phyloP scores from a whole-genome alignment of 2,329 filamentous ascomycete genomes.

The Aspergillus jensenii region DNA sequence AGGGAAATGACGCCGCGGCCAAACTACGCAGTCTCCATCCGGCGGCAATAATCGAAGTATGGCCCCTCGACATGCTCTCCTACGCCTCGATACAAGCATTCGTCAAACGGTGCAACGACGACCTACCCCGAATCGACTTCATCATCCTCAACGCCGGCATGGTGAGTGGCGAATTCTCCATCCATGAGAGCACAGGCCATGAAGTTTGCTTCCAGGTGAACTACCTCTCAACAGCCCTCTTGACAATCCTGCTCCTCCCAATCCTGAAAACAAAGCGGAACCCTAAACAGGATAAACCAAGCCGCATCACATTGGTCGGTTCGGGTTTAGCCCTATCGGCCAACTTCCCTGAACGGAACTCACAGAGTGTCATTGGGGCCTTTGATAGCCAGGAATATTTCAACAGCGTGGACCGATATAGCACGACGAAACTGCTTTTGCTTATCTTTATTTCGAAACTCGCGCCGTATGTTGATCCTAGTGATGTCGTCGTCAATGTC shows the following conservation, averaged over 20 bases:
- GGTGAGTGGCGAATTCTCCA: background rate
- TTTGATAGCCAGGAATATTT: background rate
- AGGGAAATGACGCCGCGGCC: background rate
- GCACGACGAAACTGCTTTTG: background rate
- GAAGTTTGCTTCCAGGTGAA: constrained; percentile 40
- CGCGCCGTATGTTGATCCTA: background rate
- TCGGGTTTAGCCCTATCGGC: background rate
- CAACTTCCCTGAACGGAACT: background rate
- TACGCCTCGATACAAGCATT: background rate
- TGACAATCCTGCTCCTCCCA: constrained; percentile 22
- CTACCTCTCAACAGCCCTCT: constrained; percentile 29
- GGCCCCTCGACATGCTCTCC: background rate
- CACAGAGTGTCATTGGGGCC: background rate
- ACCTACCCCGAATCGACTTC: background rate
- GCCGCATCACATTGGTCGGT: background rate
- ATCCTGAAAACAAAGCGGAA: constrained; percentile 14
- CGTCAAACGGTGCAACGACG: background rate
- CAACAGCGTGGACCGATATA: background rate
- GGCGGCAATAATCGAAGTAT: background rate
- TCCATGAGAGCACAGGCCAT: constrained; percentile 2
- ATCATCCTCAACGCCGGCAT: background rate
- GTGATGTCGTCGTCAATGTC: background rate
- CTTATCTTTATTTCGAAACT: background rate
- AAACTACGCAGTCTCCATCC: background rate
- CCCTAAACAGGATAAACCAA: background rate